phyloP scores from a whole-genome alignment of 805 yeast genomes.

The Ogataea populi-albae region DNA sequence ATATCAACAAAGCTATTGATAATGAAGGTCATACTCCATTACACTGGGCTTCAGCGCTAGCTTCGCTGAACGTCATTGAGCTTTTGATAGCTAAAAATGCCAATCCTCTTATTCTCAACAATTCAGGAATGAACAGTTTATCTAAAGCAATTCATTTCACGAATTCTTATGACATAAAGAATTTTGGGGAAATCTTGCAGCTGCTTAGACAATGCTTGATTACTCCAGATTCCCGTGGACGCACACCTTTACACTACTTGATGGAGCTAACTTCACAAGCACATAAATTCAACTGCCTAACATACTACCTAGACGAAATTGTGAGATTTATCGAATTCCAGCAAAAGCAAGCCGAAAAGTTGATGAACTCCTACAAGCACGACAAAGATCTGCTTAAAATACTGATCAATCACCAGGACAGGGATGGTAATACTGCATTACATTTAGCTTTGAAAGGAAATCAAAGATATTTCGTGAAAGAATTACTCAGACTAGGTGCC shows the following conservation, averaged over 20 bases:
- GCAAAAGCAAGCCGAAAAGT: slow-evolving; percentile 31
- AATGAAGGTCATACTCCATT: slow-evolving; percentile 78
- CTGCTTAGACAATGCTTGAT: slow-evolving; percentile 62
- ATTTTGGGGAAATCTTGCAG: slow-evolving; percentile 57
- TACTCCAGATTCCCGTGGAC: slow-evolving; percentile 67
- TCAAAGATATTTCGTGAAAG: slow-evolving; percentile 42
- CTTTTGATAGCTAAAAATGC: slow-evolving; percentile 57
- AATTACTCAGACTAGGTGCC: slow-evolving; percentile 48
- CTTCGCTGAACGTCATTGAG: slow-evolving; percentile 57
- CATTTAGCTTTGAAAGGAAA: slow-evolving; percentile 68
- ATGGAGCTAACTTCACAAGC: slow-evolving; percentile 46
- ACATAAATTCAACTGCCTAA: slow-evolving; percentile 47
- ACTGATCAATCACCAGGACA: slow-evolving; percentile 73
- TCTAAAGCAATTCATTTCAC: slow-evolving; percentile 69
- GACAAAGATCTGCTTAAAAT: slow-evolving; percentile 49
- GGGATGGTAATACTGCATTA: slow-evolving; percentile 79
- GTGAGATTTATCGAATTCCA: slow-evolving; percentile 28
- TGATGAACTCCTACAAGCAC: slow-evolving; percentile 15
- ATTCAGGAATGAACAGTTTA: slow-evolving; percentile 64
- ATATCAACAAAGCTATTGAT: slow-evolving; percentile 67
- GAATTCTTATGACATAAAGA: slow-evolving; percentile 63
- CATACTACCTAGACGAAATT: slow-evolving; percentile 48
- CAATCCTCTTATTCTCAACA: slow-evolving; percentile 50
- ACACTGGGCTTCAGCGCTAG: slow-evolving; percentile 87
- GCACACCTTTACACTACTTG: slow-evolving; percentile 72